phyloP scores from a whole-genome alignment of 768 basidiomycete species.

The Termitomyces bulborhizus region DNA sequence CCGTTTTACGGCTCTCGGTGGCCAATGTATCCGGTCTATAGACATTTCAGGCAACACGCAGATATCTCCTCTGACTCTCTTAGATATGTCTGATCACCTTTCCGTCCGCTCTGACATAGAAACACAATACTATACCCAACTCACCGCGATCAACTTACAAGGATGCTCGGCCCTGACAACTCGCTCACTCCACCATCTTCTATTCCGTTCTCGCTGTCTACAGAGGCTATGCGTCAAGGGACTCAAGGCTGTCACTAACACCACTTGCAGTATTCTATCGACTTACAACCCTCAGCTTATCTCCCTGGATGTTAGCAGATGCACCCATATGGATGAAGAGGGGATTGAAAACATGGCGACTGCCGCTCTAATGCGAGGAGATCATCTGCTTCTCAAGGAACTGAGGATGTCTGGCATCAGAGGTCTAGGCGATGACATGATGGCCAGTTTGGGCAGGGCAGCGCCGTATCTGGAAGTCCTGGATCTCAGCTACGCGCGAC shows the following conservation, averaged over 20 bases:
- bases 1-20: slow-evolving; percentile 48
- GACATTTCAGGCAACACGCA: slow-evolving; percentile 58
- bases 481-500: slow-evolving; percentile 69
- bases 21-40: slow-evolving; percentile 57
- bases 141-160: slow-evolving; percentile 64
- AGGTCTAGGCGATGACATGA: slow-evolving; percentile 49
- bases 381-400: slow-evolving; percentile 49
- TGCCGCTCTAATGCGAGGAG: slow-evolving; percentile 37
- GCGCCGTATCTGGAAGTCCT: slow-evolving; percentile 72
- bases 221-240: slow-evolving; percentile 60
- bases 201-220: slow-evolving; percentile 58
- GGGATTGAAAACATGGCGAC: slow-evolving; percentile 49
- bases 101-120: slow-evolving; percentile 33
- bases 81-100: slow-evolving; percentile 47
- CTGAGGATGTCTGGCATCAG: slow-evolving; percentile 66
- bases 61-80: slow-evolving; percentile 42
- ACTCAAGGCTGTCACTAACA: slow-evolving; percentile 60
- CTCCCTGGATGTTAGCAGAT: slow-evolving; percentile 66
- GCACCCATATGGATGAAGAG: slow-evolving; percentile 57
- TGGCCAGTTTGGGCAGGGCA: slow-evolving; percentile 61
- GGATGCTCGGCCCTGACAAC: slow-evolving; percentile 67
- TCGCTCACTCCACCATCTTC: slow-evolving; percentile 61
- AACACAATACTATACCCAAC: slow-evolving; percentile 49
- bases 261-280: slow-evolving; percentile 65
- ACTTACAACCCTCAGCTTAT: slow-evolving; percentile 49